Conservation (phyloP, 73 alveolate genomes). For the Blepharisma stoltei region DNA sequence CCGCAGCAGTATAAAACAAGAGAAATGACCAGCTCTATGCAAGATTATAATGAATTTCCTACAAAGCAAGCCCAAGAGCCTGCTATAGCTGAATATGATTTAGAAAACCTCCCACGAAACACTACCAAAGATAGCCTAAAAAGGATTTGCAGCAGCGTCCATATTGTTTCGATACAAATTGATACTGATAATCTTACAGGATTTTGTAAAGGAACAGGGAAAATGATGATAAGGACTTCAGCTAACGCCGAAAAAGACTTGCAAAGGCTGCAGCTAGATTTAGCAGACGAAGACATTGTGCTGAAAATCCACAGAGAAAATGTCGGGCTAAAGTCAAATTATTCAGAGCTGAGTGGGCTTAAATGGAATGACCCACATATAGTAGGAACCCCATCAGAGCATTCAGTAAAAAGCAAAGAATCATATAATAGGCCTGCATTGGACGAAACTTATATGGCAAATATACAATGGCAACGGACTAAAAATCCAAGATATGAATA, state of each 20-base stretch:
- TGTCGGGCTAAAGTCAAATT: too few relatives aligned
- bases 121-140: not conserved
- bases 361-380: too few relatives aligned
- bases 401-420: too few relatives aligned
- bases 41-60: not conserved
- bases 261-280: too few relatives aligned
- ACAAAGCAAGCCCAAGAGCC: not conserved
- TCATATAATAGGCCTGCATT: too few relatives aligned
- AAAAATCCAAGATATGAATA: too few relatives aligned
- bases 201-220: constrained; percentile 21
- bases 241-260: not conserved
- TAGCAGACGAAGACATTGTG: too few relatives aligned
- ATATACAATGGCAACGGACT: too few relatives aligned
- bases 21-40: not conserved
- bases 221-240: not conserved
- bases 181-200: constrained; percentile 28
- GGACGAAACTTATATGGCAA: too few relatives aligned
- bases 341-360: too few relatives aligned
- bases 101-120: not conserved
- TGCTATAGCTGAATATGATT: not conserved
- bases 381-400: too few relatives aligned
- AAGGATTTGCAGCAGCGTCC: constrained; percentile 13
- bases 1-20: not conserved
- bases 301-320: too few relatives aligned
- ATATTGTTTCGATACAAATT: not conserved